Evolutionary conservation across 1,139 yeast genomes (phyloP).

Genomic region (Hemisphaericaspora xylofermentans): DNA sequence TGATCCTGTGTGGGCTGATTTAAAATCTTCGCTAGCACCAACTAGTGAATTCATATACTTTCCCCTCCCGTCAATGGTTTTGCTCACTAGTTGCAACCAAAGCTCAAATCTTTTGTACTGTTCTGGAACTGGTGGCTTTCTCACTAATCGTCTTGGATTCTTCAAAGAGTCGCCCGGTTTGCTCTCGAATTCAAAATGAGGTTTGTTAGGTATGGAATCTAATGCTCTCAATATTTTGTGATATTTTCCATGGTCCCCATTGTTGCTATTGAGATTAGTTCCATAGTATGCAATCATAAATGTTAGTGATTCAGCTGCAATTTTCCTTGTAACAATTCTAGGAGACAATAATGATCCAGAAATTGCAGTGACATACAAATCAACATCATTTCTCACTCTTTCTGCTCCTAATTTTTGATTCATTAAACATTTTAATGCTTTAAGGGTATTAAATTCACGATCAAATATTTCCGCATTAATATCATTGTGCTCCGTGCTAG

Average conservation of each 20-base stretch:
- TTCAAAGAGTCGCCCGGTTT: constrained; percentile 12
- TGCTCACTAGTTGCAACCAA: constrained; percentile 77
- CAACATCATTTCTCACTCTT: constrained; percentile 42
- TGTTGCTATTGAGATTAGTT: constrained; percentile 19
- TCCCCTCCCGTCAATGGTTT: constrained; percentile 84
- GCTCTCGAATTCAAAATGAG: constrained; percentile 52
- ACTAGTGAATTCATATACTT: constrained; percentile 81
- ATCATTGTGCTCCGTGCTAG: constrained; percentile 33
- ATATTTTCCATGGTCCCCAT: constrained; percentile 45
- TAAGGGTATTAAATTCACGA: constrained; percentile 46
- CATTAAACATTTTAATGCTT: constrained; percentile 49
- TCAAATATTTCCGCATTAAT: constrained; percentile 48
- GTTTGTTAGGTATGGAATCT: constrained; percentile 58
- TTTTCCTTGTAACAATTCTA: constrained; percentile 69
- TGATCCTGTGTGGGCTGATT: constrained; percentile 53
- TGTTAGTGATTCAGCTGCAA: constrained; percentile 74
- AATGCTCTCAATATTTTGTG: constrained; percentile 64
- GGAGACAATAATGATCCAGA: constrained; percentile 52
- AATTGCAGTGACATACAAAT: constrained; percentile 41
- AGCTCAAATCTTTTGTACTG: constrained; percentile 67
- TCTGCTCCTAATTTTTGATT: constrained; percentile 47
- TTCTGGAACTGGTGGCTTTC: constrained; percentile 41
- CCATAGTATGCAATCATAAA: constrained; percentile 46
- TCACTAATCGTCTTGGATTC: constrained; percentile 26
- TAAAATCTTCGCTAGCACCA: constrained; percentile 89